phyloP scores from a whole-genome alignment of 352 stramenopile species.

The Pythium monospermum region DNA sequence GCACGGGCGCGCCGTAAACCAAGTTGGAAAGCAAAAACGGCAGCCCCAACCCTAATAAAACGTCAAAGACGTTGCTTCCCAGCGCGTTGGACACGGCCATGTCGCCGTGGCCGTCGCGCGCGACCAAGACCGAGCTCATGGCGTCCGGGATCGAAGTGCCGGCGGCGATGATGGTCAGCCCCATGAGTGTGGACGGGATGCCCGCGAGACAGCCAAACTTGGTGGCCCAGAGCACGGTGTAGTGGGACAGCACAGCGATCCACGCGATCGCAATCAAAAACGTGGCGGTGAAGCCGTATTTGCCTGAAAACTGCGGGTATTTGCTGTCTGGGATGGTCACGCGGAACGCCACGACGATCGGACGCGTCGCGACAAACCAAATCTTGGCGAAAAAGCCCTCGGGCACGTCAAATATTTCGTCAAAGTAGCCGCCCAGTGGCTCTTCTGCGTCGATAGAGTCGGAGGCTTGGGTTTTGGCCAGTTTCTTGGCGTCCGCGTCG shows the following conservation, averaged over 20 bases:
- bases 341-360: slow-evolving; percentile 60
- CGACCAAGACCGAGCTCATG: slow-evolving; percentile 74
- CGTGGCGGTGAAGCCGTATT: slow-evolving; percentile 38
- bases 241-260: slow-evolving; percentile 74
- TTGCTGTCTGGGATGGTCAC: slow-evolving; percentile 72
- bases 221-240: slow-evolving; percentile 52
- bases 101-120: slow-evolving; percentile 70
- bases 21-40: slow-evolving; percentile 80
- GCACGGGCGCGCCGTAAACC: slow-evolving; percentile 50
- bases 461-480: too few relatives aligned
- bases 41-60: slow-evolving; percentile 66
- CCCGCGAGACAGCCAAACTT: slow-evolving; percentile 62
- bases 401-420: slow-evolving; percentile 45
- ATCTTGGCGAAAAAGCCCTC: slow-evolving; percentile 37
- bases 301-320: slow-evolving; percentile 48
- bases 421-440: slow-evolving; percentile 48
- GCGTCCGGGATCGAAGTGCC: slow-evolving; percentile 78
- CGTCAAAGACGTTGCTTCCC: slow-evolving; percentile 85
- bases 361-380: slow-evolving; percentile 57
- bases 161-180: slow-evolving; percentile 73
- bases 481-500: too few relatives aligned
- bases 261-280: slow-evolving; percentile 68
- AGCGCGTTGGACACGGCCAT: slow-evolving; percentile 83
- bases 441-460: slow-evolving; percentile 11
- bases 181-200: slow-evolving; percentile 69